Evolutionary conservation across 1,284 basidiomycete genomes (phyloP).

Genomic region (Ustilago loliicola): DNA sequence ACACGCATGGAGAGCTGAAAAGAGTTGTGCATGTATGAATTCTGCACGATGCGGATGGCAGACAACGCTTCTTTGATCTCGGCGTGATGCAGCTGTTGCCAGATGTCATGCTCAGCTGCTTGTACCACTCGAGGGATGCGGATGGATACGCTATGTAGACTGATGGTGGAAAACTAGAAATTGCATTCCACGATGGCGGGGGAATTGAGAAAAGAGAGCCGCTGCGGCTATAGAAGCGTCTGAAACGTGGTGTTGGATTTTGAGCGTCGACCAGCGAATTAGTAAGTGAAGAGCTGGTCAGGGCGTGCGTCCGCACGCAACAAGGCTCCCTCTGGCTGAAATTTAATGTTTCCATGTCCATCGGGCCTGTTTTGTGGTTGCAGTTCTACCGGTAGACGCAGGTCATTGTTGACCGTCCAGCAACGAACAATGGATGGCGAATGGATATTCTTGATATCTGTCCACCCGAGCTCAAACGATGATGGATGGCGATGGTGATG

Average conservation of each 20-base stretch:
- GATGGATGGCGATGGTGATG: too few species aligned
- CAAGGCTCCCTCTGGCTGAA: conserved; percentile 1
- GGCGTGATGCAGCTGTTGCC: background rate
- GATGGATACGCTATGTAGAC: background rate
- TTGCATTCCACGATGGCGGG: conserved; percentile 31
- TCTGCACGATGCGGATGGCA: conserved; percentile 3
- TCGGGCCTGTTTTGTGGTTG: conserved; percentile 8
- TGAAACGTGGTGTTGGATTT: conserved; percentile 5
- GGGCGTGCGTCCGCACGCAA: conserved; percentile 10
- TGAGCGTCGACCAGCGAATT: background rate
- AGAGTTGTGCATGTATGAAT: conserved; percentile 1
- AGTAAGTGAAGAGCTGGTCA: background rate
- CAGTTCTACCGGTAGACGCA: background rate
- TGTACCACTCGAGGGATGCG: background rate
- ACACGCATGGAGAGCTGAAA: background rate
- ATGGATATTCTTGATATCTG: background rate
- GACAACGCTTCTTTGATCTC: background rate
- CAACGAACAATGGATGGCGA: background rate
- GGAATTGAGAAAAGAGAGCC: background rate
- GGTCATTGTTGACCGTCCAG: background rate
- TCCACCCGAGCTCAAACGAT: too few species aligned
- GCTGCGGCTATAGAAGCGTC: conserved; percentile 21
- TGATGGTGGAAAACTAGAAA: background rate
- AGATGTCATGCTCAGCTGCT: background rate
- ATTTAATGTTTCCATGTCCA: conserved; percentile 11